phyloP scores from a whole-genome alignment of 306 rosid species.

The Quercus wislizeni region DNA sequence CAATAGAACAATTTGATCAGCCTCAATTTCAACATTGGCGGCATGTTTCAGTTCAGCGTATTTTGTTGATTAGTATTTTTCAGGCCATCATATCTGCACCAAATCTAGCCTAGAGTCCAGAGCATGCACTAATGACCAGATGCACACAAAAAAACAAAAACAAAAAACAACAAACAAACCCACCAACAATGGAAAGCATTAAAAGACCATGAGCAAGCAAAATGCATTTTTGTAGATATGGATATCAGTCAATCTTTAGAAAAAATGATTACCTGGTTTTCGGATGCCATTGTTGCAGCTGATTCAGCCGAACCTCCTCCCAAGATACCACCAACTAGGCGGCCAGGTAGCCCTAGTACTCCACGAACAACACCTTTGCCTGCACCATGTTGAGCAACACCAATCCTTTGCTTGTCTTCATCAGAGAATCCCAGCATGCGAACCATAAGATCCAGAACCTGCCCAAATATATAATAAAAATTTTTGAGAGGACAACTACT shows the following conservation, averaged over 20 bases:
- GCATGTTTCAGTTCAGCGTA: background rate
- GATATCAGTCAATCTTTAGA: background rate
- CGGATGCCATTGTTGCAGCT: conserved; percentile 51
- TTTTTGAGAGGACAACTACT: background rate
- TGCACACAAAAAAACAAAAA: background rate
- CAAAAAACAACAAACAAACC: too few species aligned
- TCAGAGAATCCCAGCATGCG: conserved; percentile 94
- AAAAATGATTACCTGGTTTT: conserved; percentile 58
- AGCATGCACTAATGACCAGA: background rate
- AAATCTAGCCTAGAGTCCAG: background rate
- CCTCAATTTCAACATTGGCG: background rate
- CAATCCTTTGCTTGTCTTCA: conserved; percentile 92
- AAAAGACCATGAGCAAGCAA: background rate
- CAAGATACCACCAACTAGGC: conserved; percentile 90
- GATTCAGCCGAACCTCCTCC: conserved; percentile 66
- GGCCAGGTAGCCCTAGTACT: conserved; percentile 90
- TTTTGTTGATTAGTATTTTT: background rate
- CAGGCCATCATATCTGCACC: background rate
- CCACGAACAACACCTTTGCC: conserved; percentile 98
- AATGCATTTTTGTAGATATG: background rate
- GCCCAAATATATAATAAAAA: conserved; percentile 14
- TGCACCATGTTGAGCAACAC: conserved; percentile 76
- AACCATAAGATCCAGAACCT: conserved; percentile 98
- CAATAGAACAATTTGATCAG: background rate
- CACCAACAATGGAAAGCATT: background rate